phyloP scores from a whole-genome alignment of 2,329 filamentous ascomycete species.

The Fonsecaea multimorphosa region DNA sequence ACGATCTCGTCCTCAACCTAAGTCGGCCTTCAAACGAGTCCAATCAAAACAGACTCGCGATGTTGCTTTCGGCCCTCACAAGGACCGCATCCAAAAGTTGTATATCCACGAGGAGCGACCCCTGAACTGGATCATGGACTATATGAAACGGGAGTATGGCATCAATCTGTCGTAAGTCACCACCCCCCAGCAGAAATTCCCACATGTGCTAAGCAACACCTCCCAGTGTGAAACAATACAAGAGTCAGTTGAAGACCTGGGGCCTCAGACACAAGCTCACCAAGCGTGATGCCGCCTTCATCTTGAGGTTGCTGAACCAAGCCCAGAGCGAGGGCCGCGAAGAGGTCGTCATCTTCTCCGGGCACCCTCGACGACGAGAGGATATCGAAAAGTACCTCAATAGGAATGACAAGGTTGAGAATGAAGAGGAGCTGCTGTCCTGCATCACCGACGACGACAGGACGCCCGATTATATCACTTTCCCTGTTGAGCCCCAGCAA shows the following conservation, averaged over 20 bases:
- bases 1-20: slow-evolving; percentile 14
- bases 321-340: slow-evolving; percentile 13
- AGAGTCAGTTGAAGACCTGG: slow-evolving; percentile 29
- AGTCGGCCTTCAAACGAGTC: slow-evolving; percentile 18
- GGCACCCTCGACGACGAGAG: slow-evolving; percentile 13
- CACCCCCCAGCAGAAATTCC: not conserved
- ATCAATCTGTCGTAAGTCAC: slow-evolving; percentile 27
- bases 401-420: slow-evolving; percentile 24
- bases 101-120: slow-evolving; percentile 21
- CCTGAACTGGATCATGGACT: slow-evolving; percentile 25
- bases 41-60: slow-evolving; percentile 19
- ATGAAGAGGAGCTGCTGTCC: slow-evolving; percentile 26
- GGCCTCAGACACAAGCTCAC: slow-evolving; percentile 28
- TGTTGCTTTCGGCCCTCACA: slow-evolving; percentile 14
- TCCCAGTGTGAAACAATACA: slow-evolving; percentile 30
- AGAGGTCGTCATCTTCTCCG: slow-evolving; percentile 27
- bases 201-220: slow-evolving; percentile 4
- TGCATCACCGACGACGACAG: slow-evolving; percentile 21
- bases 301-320: slow-evolving; percentile 27
- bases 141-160: slow-evolving; percentile 21
- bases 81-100: slow-evolving; percentile 19
- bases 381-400: slow-evolving; percentile 31
- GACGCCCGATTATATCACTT: slow-evolving; percentile 27
- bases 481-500: not conserved
- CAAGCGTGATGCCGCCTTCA: slow-evolving; percentile 28